Conservation (phyloP, 169 alveolate species). For the Cryptosporidium baileyi region DNA sequence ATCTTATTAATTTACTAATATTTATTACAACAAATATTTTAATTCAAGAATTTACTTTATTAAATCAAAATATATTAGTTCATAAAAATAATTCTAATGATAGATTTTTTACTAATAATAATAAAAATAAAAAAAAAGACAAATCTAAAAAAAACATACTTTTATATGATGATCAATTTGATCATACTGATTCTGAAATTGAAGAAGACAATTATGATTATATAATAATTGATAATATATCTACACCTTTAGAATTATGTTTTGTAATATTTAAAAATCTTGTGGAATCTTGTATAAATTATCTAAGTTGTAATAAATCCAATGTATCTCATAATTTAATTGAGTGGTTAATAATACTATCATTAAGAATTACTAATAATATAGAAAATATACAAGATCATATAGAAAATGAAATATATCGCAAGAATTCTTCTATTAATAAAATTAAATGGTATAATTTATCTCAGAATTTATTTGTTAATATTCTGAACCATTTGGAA, state of each 20-base stretch:
- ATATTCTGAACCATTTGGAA: neutral
- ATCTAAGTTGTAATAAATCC: neutral
- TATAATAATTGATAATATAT: neutral
- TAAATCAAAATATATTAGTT: neutral
- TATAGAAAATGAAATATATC: neutral
- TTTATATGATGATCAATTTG: neutral
- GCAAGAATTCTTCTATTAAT: neutral
- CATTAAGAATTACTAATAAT: conserved; percentile 17
- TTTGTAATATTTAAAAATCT: neutral
- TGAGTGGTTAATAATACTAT: conserved; percentile 39
- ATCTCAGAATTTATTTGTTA: neutral
- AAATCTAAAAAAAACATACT: neutral
- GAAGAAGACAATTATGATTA: neutral
- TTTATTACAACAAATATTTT: conserved; percentile 31
- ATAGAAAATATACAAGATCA: neutral
- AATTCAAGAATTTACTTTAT: conserved; percentile 13
- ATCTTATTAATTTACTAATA: neutral
- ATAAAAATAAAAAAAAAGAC: neutral
- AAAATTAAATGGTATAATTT: conserved; percentile 17
- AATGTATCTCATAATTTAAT: neutral
- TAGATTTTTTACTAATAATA: neutral
- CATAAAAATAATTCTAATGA: neutral
- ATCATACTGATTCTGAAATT: neutral
- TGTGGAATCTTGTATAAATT: no score
- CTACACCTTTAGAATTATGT: neutral